Evolutionary conservation across 441 rosid species (phyloP), one percentile per base, ranked within the genome.

Genomic region (Gossypium schwendimanii): DNA sequence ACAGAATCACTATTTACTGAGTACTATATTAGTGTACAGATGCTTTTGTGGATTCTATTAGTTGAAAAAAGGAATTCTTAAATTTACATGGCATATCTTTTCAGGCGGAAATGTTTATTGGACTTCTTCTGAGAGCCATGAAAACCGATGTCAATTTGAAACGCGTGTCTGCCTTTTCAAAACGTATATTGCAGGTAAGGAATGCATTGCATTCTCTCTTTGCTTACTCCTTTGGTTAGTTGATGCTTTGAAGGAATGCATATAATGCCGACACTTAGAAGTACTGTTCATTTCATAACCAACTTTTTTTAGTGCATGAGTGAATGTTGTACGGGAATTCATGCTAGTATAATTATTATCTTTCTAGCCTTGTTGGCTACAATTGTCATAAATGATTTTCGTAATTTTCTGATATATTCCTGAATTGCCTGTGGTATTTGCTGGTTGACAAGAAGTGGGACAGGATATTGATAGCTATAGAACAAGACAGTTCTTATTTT

Each of bases 91-190:
- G 44, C 78, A 11, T 15, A 10, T 58, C 39, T 65, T 77, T 82
- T 75, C 91, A 96, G 98, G 95, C 82, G 3, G 99, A 93, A 83
- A 83, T 91, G 97, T 93, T 95, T 79, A 88, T 93, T 74, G 98
- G 94, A 70, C 98, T 93, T 76, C 82, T 90, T 73, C 84, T 89
- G 17, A 87, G 97, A 85, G 93, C 97, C 76, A 96, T 91, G 98
- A 96, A 90, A 83, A 86, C 75, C 73, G 99, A 96, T 75, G 82
- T 90, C 71, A 90, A 96, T 80, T 80, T 93, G 82, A 93, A 89
- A 81, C 97, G 97, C 5, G 94, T 88, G 62, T 75, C 90, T 62
- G 97, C 99, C 74, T 96, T 96, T 79, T 72, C 94, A 67, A 96
- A 96, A 86, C 97, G 98, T 71, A 73, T 96, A 23, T 81, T 93